These are phyloP conservation scores for Acorus calamus DNA, from an alignment of 106 monocot genomes.

Conservation along the genomic window DNA sequence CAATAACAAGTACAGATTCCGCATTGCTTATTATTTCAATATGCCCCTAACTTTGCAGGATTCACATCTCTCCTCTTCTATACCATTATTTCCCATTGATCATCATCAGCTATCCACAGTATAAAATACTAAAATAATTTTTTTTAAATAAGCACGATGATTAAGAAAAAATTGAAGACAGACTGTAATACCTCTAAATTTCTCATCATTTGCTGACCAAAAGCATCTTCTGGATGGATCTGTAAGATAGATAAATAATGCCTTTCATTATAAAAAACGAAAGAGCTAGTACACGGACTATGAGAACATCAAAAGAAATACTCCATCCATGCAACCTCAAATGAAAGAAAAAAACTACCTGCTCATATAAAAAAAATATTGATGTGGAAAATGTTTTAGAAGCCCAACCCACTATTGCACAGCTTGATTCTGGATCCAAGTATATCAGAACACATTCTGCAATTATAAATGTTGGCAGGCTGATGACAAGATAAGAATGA, in stretches of 20 bases:
- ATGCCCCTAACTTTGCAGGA: no score
- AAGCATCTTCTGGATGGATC: conserved; percentile 96
- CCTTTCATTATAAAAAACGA: background rate
- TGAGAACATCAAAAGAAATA: background rate
- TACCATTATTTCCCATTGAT: no score
- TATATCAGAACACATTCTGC: conserved; percentile 99
- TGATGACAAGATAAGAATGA: conserved; percentile 55
- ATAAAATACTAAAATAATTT: background rate
- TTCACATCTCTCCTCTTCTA: no score
- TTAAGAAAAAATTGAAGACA: background rate
- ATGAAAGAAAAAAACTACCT: conserved; percentile 30
- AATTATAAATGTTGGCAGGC: conserved; percentile 97
- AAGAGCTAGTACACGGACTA: background rate
- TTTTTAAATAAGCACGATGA: background rate
- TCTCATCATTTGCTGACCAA: conserved; percentile 97
- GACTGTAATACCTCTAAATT: conserved; percentile 72
- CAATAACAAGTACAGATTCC: no score
- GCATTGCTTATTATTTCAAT: no score
- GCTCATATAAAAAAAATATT: conserved; percentile 93
- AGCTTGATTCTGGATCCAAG: conserved; percentile 71
- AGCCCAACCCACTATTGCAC: conserved; percentile 64
- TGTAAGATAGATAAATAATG: conserved; percentile 12
- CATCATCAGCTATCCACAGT: background rate
- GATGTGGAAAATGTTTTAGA: conserved; percentile 70
- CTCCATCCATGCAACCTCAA: background rate